These are phyloP conservation scores for Domatiomyces globalis DNA, from an alignment of 2,329 filamentous ascomycete species.

Conservation along the genomic window DNA sequence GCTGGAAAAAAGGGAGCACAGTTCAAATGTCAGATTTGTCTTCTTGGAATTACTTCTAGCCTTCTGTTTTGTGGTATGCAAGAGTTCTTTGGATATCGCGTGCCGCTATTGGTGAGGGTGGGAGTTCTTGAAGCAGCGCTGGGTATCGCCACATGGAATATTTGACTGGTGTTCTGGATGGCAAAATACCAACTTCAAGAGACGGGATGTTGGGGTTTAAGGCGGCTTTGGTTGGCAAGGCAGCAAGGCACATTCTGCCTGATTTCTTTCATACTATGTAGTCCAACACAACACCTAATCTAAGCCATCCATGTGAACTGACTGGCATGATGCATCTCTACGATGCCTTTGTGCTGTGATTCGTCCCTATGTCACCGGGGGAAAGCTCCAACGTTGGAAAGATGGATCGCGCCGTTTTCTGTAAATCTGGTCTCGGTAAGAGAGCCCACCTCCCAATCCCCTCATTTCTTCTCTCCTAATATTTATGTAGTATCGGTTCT, in stretches of 20 bases:
- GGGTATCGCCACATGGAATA: background rate
- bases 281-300: background rate
- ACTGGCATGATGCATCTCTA: background rate
- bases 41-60: background rate
- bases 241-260: background rate
- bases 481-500: no score
- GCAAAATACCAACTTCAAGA: background rate
- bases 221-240: background rate
- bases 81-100: background rate
- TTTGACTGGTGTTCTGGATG: background rate
- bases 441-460: no score
- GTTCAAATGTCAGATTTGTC: background rate
- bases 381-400: no score
- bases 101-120: background rate
- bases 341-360: no score
- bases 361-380: no score
- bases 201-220: background rate
- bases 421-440: no score
- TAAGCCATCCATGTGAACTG: background rate
- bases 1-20: background rate
- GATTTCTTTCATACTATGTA: background rate
- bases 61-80: background rate
- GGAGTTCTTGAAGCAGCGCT: background rate
- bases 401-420: no score
- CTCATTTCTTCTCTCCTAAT: no score